phyloP scores from a whole-genome alignment of 495 filamentous ascomycete species.

The Aspergillus homomorphus region DNA sequence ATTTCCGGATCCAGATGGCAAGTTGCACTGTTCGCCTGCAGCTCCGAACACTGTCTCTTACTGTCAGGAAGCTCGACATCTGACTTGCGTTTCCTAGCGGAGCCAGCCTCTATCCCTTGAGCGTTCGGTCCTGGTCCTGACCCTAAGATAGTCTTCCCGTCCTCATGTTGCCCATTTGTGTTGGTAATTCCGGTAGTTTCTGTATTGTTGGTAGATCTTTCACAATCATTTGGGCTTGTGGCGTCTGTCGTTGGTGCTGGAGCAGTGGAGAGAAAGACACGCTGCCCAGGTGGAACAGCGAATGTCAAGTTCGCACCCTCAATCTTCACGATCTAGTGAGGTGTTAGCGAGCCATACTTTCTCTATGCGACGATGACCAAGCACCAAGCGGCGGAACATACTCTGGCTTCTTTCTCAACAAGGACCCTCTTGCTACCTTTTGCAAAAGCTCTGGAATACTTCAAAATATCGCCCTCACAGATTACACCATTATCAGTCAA shows the following conservation, averaged over 20 bases:
- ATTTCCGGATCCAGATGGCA: background rate
- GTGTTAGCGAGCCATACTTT: constrained; percentile 3
- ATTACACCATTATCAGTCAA: constrained; percentile 47
- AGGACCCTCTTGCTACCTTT: constrained; percentile 27
- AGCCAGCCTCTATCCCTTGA: background rate
- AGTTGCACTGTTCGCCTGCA: constrained; percentile 3
- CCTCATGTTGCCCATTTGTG: background rate
- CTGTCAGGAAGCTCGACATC: constrained; percentile 6
- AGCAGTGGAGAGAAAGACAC: constrained; percentile 32
- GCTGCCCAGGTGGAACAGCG: constrained; percentile 43
- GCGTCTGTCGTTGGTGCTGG: background rate
- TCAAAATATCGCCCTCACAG: constrained; percentile 51
- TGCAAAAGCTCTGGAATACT: constrained; percentile 36
- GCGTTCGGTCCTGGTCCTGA: background rate
- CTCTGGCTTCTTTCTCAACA: constrained; percentile 50
- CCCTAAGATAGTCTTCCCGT: background rate
- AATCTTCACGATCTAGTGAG: constrained; percentile 36
- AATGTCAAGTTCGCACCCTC: constrained; percentile 36
- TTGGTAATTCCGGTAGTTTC: constrained; percentile 4
- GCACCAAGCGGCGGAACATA: constrained; percentile 19
- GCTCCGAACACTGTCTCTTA: background rate
- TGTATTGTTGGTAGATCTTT: background rate
- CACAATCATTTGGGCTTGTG: background rate
- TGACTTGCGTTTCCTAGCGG: constrained; percentile 17
- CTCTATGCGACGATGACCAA: background rate